Percentiles rank a stretch among this genome's conserved stretches.
phyloP scores from a whole-genome alignment of 2,329 filamentous ascomycete genomes.

The Ophiostoma australiae region DNA sequence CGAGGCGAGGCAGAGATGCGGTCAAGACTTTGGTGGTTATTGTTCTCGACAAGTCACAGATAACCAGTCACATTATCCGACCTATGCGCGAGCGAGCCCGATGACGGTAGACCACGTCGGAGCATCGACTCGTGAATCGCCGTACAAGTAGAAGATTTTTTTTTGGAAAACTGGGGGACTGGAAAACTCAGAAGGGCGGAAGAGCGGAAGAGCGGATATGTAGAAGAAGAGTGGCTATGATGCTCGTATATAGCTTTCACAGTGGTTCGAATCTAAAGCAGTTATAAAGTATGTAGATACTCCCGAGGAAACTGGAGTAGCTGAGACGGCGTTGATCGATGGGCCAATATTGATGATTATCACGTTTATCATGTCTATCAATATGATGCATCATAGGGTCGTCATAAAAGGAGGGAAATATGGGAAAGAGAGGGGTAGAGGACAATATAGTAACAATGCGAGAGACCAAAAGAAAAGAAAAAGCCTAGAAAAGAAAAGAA shows the following conservation, averaged over 20 bases:
- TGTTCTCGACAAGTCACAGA: background rate
- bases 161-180: too few relatives aligned
- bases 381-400: background rate
- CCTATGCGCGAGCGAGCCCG: background rate
- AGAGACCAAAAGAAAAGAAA: background rate
- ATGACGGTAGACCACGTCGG: background rate
- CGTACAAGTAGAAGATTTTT: background rate
- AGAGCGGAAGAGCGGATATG: background rate
- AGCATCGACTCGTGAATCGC: constrained; percentile 5
- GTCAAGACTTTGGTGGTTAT: background rate
- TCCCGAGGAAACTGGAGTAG: background rate
- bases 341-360: background rate
- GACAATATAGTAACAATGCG: too few relatives aligned
- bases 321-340: background rate
- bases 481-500: background rate
- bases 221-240: too few relatives aligned
- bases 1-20: constrained; percentile 7
- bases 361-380: background rate
- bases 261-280: too few relatives aligned
- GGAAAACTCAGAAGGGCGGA: too few relatives aligned
- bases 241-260: background rate
- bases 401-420: background rate
- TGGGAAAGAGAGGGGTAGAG: background rate
- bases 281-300: background rate
- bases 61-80: background rate